These are phyloP conservation scores for Leptoxyphium fumago DNA, from an alignment of 2,329 filamentous ascomycete genomes.

Conservation along the genomic window DNA sequence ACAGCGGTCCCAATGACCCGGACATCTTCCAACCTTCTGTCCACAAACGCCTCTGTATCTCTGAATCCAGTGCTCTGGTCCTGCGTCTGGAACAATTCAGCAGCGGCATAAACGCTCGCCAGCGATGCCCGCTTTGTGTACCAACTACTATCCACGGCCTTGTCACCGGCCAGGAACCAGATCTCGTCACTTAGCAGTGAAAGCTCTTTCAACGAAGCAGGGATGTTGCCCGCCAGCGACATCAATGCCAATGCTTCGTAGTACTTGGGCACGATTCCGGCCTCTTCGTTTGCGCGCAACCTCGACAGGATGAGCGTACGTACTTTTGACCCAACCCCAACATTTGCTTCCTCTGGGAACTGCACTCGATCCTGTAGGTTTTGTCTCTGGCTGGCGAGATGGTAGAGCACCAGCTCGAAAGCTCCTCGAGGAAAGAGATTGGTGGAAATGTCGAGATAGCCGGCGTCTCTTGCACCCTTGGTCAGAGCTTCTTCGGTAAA, in stretches of 20 bases:
- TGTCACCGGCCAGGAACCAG: conserved; percentile 72
- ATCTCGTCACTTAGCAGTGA: conserved; percentile 81
- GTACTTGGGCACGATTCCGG: conserved; percentile 55
- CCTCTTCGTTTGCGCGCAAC: conserved; percentile 54
- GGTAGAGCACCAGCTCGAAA: conserved; percentile 69
- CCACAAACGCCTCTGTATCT: conserved; percentile 69
- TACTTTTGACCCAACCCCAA: conserved; percentile 48
- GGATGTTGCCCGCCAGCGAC: conserved; percentile 67
- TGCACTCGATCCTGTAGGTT: conserved; percentile 38
- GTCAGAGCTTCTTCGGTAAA: conserved; percentile 63
- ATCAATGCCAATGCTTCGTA: conserved; percentile 86
- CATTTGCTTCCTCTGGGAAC: conserved; percentile 20
- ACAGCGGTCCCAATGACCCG: conserved; percentile 47
- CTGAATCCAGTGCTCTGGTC: conserved; percentile 58
- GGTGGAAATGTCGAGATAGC: conserved; percentile 74
- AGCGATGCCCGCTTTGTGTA: conserved; percentile 58
- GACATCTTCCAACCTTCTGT: conserved; percentile 57
- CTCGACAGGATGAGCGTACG: conserved; percentile 61
- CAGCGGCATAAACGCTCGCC: conserved; percentile 50
- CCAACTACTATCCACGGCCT: conserved; percentile 71
- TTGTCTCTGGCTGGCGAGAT: conserved; percentile 53
- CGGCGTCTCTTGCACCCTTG: conserved; percentile 66
- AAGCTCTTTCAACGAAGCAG: conserved; percentile 63
- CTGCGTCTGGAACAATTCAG: conserved; percentile 89
- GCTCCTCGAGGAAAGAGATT: conserved; percentile 67